phyloP scores from a whole-genome alignment of 2,329 filamentous ascomycete genomes.

The Penicillium sp. region DNA sequence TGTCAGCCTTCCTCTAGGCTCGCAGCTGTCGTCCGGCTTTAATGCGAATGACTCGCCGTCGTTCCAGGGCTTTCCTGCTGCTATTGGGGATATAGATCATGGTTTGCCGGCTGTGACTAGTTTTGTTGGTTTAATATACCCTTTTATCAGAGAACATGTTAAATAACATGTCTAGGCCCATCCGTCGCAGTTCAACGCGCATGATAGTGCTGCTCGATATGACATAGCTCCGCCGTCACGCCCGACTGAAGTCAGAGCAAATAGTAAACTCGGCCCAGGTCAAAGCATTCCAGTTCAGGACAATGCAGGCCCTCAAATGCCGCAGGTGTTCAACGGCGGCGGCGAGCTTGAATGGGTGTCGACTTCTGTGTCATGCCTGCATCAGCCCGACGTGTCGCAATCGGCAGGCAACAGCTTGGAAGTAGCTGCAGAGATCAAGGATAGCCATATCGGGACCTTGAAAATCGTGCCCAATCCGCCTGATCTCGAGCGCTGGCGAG shows the following conservation, averaged over 20 bases:
- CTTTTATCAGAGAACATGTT: background rate
- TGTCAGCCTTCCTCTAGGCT: constrained; percentile 19
- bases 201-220: constrained; percentile 12
- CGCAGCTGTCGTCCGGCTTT: constrained; percentile 21
- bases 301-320: background rate
- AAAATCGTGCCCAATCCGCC: constrained; percentile 64
- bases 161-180: background rate
- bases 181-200: constrained; percentile 6
- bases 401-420: constrained; percentile 20
- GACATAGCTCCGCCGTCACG: constrained; percentile 3
- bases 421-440: constrained; percentile 16
- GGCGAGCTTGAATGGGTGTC: constrained; percentile 21
- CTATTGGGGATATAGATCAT: constrained; percentile 22
- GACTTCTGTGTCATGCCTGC: constrained; percentile 18
- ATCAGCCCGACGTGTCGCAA: constrained; percentile 15
- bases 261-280: background rate
- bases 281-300: constrained; percentile 1
- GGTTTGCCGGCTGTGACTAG: constrained; percentile 6
- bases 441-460: constrained; percentile 31
- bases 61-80: constrained; percentile 24
- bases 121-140: constrained; percentile 4
- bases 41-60: constrained; percentile 23
- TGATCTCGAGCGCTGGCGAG: constrained; percentile 64
- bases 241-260: background rate
- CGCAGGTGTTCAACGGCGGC: constrained; percentile 12